Percentiles rank a stretch among this genome's conserved stretches.
These are phyloP conservation scores for Colletotrichum brevisporum DNA, from an alignment of 2,329 filamentous ascomycete species.

Conservation along the genomic window DNA sequence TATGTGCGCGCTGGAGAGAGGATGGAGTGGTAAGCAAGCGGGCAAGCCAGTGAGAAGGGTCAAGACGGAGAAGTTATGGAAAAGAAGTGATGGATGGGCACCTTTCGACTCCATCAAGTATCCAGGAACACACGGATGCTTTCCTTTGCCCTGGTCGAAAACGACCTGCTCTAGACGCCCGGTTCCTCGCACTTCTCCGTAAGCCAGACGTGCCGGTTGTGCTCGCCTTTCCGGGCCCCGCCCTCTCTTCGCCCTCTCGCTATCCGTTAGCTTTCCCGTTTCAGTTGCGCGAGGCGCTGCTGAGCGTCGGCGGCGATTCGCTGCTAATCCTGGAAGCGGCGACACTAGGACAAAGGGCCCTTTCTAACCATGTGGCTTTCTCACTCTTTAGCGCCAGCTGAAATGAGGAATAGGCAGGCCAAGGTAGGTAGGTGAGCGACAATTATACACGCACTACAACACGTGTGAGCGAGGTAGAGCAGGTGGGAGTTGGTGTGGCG, in stretches of 20 bases:
- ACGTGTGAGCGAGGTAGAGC: slow-evolving; percentile 1
- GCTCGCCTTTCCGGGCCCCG: not conserved
- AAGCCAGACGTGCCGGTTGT: not conserved
- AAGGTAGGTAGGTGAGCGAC: not conserved
- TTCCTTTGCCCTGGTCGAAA: slow-evolving; percentile 6
- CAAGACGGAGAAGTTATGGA: not conserved
- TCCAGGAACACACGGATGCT: slow-evolving; percentile 6
- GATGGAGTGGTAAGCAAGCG: not conserved
- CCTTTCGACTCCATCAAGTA: slow-evolving; percentile 22
- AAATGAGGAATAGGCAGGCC: slow-evolving; percentile 2
- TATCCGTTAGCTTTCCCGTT: slow-evolving; percentile 9
- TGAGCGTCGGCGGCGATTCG: slow-evolving; percentile 9
- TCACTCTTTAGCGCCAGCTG: slow-evolving; percentile 13
- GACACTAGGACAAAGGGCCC: slow-evolving; percentile 25
- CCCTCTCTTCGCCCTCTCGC: not conserved
- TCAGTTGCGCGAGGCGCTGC: slow-evolving; percentile 19
- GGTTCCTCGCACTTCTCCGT: not conserved
- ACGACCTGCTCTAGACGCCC: not conserved
- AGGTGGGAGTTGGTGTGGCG: not conserved
- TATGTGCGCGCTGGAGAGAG: slow-evolving; percentile 1
- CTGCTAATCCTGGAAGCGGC: slow-evolving; percentile 34
- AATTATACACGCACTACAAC: not conserved
- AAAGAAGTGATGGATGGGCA: not conserved
- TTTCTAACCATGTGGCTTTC: slow-evolving; percentile 30
- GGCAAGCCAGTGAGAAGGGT: not conserved